phyloP scores from a whole-genome alignment of 306 rosid genomes.

The Prunus davidiana region DNA sequence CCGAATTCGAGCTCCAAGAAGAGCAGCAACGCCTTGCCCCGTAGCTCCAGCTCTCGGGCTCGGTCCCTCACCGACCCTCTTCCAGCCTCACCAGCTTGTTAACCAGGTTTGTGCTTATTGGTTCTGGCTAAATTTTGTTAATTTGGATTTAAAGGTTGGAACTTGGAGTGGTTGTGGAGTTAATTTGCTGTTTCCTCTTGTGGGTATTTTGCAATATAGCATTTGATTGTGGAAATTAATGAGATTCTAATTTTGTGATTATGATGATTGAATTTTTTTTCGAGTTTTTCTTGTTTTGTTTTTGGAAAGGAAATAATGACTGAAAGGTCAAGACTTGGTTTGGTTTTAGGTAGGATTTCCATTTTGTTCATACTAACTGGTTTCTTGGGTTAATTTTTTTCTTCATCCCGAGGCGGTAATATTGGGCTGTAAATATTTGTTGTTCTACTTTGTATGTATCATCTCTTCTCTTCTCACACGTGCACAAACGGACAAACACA shows the following conservation, averaged over 20 bases:
- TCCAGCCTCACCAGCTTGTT: constrained; percentile 84
- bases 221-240: neutral
- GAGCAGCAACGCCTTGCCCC: constrained; percentile 45
- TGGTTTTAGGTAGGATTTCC: no score
- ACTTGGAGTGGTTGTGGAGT: neutral
- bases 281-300: neutral
- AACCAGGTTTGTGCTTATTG: constrained; percentile 45
- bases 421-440: neutral
- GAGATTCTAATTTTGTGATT: neutral
- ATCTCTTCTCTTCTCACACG: neutral
- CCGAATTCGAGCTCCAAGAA: constrained; percentile 61
- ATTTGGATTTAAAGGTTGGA: neutral
- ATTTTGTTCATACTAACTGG: no score
- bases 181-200: neutral
- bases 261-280: neutral
- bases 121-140: neutral
- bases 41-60: constrained; percentile 88
- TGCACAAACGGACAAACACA: neutral
- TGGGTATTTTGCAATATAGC: constrained; percentile 1
- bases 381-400: no score
- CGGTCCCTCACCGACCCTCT: constrained; percentile 88
- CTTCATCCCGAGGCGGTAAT: neutral
- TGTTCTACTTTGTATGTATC: neutral
- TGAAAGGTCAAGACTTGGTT: neutral
- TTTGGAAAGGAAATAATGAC: neutral